phyloP scores from a whole-genome alignment of 768 basidiomycete species.

The Gautieria morchelliformis region DNA sequence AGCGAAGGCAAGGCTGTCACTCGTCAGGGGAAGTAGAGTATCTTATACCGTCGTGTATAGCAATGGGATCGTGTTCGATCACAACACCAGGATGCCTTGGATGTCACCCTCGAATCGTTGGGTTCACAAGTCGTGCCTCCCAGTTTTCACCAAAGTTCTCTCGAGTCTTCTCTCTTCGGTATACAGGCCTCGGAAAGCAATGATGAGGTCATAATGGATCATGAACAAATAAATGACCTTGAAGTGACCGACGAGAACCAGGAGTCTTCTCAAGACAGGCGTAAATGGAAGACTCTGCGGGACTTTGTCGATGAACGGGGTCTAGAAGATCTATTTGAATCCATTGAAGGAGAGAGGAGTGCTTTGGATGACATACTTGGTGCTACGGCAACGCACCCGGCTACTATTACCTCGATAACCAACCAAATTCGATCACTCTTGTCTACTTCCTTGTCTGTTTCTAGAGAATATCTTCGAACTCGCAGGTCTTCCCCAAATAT shows the following conservation, averaged over 20 bases:
- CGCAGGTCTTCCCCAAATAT: background rate
- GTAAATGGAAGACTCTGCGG: conserved; percentile 70
- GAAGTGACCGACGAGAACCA: background rate
- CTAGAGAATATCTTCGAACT: background rate
- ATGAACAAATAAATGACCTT: background rate
- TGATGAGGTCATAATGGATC: conserved; percentile 17
- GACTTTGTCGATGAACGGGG: conserved; percentile 82
- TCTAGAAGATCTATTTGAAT: conserved; percentile 67
- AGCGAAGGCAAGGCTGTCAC: conserved; percentile 40
- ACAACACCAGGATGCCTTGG: conserved; percentile 53
- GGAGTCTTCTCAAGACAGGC: conserved; percentile 30
- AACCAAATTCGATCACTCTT: background rate
- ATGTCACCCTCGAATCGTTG: conserved; percentile 61
- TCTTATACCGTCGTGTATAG: conserved; percentile 26
- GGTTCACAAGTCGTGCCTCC: conserved; percentile 67
- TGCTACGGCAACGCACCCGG: conserved; percentile 4
- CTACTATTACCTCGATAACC: background rate
- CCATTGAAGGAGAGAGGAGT: conserved; percentile 59
- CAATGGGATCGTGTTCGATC: conserved; percentile 62
- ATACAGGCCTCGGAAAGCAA: conserved; percentile 49
- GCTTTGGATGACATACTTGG: conserved; percentile 45
- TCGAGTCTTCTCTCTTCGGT: conserved; percentile 70
- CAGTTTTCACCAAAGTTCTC: conserved; percentile 57
- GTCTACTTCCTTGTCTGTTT: background rate
- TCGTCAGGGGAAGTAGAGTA: background rate